These are phyloP conservation scores for Boeremia lycopersici DNA, from an alignment of 2,329 filamentous ascomycete species.

Conservation along the genomic window DNA sequence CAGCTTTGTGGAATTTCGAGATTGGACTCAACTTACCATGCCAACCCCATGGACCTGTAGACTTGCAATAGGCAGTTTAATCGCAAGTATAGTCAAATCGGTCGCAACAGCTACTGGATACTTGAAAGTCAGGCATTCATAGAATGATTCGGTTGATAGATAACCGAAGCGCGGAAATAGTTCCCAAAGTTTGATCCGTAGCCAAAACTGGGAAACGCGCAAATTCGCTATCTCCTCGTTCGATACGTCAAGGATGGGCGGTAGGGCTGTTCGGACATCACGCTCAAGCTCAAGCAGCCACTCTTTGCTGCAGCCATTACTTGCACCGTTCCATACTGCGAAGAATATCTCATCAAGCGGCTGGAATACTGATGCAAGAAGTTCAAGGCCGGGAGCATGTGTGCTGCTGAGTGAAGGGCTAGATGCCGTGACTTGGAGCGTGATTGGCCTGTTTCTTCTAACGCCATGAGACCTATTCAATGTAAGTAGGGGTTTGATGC, in stretches of 20 bases:
- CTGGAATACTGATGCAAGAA: slow-evolving; percentile 67
- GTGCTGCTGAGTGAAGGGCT: slow-evolving; percentile 69
- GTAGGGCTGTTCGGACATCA: slow-evolving; percentile 63
- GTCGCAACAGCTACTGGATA: slow-evolving; percentile 68
- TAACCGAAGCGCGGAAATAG: slow-evolving; percentile 63
- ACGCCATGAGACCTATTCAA: slow-evolving; percentile 68
- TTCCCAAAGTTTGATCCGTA: slow-evolving; percentile 69
- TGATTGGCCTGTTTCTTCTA: slow-evolving; percentile 71
- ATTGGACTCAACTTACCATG: slow-evolving; percentile 23
- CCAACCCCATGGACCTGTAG: slow-evolving; percentile 37
- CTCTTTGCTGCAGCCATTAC: slow-evolving; percentile 61
- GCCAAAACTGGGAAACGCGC: slow-evolving; percentile 67
- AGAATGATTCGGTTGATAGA: slow-evolving; percentile 53
- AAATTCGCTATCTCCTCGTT: slow-evolving; percentile 63
- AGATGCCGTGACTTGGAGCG: slow-evolving; percentile 71
- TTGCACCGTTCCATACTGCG: slow-evolving; percentile 70
- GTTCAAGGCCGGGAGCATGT: slow-evolving; percentile 60
- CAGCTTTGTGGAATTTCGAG: neutral
- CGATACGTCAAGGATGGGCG: slow-evolving; percentile 57
- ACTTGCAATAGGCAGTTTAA: slow-evolving; percentile 30
- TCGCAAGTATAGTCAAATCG: slow-evolving; percentile 59
- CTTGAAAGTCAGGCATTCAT: slow-evolving; percentile 65
- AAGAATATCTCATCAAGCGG: slow-evolving; percentile 71
- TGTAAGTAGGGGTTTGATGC: neutral
- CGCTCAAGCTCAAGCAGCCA: slow-evolving; percentile 66